A percentile compares a stretch with the other conserved stretches of the same genome.
Evolutionary conservation across 192 early-diverging fungal species (phyloP).

Genomic region (Backusella mclennaniae): DNA sequence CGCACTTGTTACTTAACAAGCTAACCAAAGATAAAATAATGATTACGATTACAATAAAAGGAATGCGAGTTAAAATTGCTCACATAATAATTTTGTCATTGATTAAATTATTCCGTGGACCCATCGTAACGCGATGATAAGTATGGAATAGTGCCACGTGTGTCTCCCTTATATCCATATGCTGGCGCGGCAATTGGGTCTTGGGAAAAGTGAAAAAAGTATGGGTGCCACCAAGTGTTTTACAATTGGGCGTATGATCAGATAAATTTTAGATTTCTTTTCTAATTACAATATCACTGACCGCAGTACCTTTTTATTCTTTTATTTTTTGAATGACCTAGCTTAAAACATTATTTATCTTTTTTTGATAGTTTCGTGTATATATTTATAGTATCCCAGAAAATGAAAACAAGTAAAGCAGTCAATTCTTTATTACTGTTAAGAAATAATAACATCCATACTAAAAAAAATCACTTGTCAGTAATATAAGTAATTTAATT

Average conservation of each 20-base stretch:
- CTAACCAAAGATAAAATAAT: not conserved
- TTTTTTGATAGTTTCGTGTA: not conserved
- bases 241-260: slow-evolving; percentile 2
- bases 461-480: not conserved
- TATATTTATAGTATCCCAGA: not conserved
- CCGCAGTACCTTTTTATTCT: not conserved
- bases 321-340: not conserved
- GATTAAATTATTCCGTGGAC: not conserved
- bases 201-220: not conserved
- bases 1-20: not conserved
- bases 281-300: not conserved
- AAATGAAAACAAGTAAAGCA: not conserved
- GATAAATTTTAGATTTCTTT: not conserved
- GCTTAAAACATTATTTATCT: not conserved
- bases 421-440: not conserved
- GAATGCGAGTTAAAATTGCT: not conserved
- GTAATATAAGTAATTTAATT: not conserved
- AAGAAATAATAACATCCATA: too few relatives aligned
- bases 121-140: not conserved
- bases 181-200: not conserved
- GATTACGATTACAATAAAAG: not conserved
- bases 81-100: not conserved
- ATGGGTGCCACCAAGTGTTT: not conserved
- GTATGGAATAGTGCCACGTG: slow-evolving; percentile 8
- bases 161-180: not conserved